Evolutionary conservation across 2,329 filamentous ascomycete species (phyloP).

Genomic region (Pyrenochaeta sp.): DNA sequence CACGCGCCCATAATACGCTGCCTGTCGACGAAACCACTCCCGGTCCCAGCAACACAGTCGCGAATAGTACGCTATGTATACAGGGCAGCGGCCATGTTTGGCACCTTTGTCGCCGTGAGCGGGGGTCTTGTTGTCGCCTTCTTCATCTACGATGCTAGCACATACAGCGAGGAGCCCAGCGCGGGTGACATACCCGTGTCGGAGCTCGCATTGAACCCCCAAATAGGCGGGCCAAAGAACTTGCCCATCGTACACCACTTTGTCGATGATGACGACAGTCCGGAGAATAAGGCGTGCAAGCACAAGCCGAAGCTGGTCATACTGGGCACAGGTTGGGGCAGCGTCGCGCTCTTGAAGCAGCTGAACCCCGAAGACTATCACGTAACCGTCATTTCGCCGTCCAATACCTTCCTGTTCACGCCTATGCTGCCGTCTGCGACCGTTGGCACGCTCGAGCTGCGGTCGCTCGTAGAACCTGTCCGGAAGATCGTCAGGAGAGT

Average conservation of each 20-base stretch:
- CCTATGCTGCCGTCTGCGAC: conserved; percentile 98
- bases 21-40: conserved; percentile 42
- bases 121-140: conserved; percentile 78
- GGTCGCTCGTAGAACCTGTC: conserved; percentile 92
- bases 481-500: conserved; percentile 81
- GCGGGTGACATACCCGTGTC: conserved; percentile 83
- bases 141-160: conserved; percentile 93
- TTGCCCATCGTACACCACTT: conserved; percentile 87
- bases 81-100: conserved; percentile 74
- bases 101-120: conserved; percentile 76
- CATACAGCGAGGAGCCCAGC: conserved; percentile 77
- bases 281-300: conserved; percentile 74
- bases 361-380: conserved; percentile 92
- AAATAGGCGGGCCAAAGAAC: conserved; percentile 90
- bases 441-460: conserved; percentile 89
- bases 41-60: conserved; percentile 42
- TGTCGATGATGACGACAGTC: conserved; percentile 86
- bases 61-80: conserved; percentile 65
- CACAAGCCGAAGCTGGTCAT: conserved; percentile 94
- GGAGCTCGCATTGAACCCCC: conserved; percentile 79
- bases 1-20: conserved; percentile 29
- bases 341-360: conserved; percentile 89
- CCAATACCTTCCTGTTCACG: conserved; percentile 97
- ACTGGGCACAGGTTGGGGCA: conserved; percentile 93
- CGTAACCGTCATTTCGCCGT: conserved; percentile 91